phyloP scores from a whole-genome alignment of 257 asterid genomes.

The Gentiana straminea region DNA sequence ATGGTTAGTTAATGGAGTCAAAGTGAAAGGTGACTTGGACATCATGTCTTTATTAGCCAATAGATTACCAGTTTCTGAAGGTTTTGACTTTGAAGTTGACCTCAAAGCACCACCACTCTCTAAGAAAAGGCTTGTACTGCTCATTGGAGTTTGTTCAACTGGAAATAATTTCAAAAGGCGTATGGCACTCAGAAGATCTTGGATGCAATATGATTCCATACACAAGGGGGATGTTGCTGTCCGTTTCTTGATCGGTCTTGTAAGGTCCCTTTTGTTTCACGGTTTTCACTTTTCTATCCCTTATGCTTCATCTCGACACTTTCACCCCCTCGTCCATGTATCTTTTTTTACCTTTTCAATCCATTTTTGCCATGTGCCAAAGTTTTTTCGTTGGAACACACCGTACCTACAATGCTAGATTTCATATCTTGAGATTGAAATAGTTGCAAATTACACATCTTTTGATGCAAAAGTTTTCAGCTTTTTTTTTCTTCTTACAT shows the following conservation, averaged over 20 bases:
- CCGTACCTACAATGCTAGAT: too few species aligned
- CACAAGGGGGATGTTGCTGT: conserved; percentile 75
- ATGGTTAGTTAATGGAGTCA: conserved; percentile 68
- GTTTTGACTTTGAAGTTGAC: conserved; percentile 45
- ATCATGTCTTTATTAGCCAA: conserved; percentile 62
- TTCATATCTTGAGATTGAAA: too few species aligned
- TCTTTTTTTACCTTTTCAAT: too few species aligned
- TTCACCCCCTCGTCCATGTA: too few species aligned
- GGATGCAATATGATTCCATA: conserved; percentile 91
- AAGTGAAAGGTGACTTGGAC: conserved; percentile 58
- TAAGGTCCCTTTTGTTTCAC: conserved; percentile 22
- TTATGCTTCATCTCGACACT: too few species aligned
- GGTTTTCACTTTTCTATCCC: conserved; percentile 9
- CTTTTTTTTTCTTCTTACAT: background rate
- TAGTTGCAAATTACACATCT: background rate
- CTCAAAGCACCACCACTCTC: conserved; percentile 52
- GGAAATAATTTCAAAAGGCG: conserved; percentile 91
- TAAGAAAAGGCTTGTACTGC: conserved; percentile 39
- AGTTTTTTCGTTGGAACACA: too few species aligned
- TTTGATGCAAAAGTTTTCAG: background rate
- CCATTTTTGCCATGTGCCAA: too few species aligned
- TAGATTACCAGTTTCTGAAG: conserved; percentile 73
- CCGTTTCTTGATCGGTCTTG: conserved; percentile 93
- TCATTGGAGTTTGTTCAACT: conserved; percentile 88
- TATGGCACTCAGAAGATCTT: conserved; percentile 83